Conservation (phyloP, 2,329 filamentous ascomycete genomes). For the Aureobasidium mangrovei region DNA sequence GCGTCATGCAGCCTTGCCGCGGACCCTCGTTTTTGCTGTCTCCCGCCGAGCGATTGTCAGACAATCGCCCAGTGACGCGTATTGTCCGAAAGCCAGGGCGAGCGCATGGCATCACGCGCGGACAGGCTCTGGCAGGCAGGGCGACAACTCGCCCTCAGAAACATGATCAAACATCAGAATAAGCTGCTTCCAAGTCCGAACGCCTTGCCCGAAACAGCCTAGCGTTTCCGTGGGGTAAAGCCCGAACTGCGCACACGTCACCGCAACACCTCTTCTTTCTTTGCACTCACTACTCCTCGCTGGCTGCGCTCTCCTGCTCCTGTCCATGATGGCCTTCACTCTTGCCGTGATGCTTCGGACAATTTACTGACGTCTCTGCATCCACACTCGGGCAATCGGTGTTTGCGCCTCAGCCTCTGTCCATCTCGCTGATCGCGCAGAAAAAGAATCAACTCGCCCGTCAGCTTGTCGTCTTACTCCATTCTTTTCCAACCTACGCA, state of each 20-base stretch:
- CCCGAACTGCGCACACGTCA: constrained; percentile 1
- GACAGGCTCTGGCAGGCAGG: neutral
- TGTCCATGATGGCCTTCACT: neutral
- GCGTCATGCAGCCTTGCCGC: constrained; percentile 7
- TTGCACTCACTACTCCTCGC: neutral
- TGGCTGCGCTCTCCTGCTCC: neutral
- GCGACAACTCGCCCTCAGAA: neutral
- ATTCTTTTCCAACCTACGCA: neutral
- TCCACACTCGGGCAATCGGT: constrained; percentile 5
- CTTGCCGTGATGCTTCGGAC: constrained; percentile 3
- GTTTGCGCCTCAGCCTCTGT: neutral
- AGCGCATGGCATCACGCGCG: neutral
- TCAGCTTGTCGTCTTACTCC: constrained; percentile 2
- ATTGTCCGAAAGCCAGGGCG: constrained; percentile 3
- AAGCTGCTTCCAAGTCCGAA: constrained; percentile 14
- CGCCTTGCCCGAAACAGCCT: neutral
- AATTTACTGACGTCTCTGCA: constrained; percentile 3
- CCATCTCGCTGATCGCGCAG: constrained; percentile 4
- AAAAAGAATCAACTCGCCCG: neutral
- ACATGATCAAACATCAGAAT: constrained; percentile 1
- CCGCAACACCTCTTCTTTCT: neutral
- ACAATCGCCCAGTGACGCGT: constrained; percentile 5
- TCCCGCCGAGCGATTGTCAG: neutral
- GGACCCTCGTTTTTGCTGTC: neutral
- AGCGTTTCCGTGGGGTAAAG: constrained; percentile 7